Base-by-base conservation (phyloP, 1,284 basidiomycete genomes). In the Boletus semigastroideus region DNA sequence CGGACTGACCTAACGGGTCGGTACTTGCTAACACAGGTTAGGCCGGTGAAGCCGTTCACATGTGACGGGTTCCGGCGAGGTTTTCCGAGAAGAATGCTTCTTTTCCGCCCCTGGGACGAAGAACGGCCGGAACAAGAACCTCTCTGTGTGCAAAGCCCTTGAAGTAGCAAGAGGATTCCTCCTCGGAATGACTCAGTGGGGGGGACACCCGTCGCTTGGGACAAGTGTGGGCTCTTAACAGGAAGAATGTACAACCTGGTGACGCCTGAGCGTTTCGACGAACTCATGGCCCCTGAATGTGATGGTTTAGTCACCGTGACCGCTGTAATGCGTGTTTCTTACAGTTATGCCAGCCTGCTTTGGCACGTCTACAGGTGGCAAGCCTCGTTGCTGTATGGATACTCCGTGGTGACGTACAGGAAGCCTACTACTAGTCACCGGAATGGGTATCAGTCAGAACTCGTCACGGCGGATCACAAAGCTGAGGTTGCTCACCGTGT, bases 81-180 rank as follows among this genome's bases (percentile, higher is more conserved):
- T 22, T 17, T 30, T 42, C 48, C 36, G 47, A 44, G 46, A 47
- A 46, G 20, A 22, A 47, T 17, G n/a, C 43, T 43, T 48, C 43
- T 41, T 57, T 20, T 44, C n/a, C 33, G 20, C 45, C 28, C 49
- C 45, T 56, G 31, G 25, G 30, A 41, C 45, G 37, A 37, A 20
- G 33, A 25, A 19, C 46, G 53, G 49, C 51, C 60, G 64, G 62
- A 65, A 46, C 62, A 53, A 57, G 51, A 36, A 43, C 27, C 25
- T 25, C 25, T 30, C 34, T 16, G 20, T 46, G 8, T 38, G 14
- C 42, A 19, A 40, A 20, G 22, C 51, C 27, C 47, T 55, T 33
- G 47, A 43, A 20, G 37, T 42, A 33, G 48, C 28, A 34, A n/a
- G n/a, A n/a, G n/a, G n/a, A n/a, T n/a, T n/a, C n/a, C n/a, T n/a